These are phyloP conservation scores for Syzygium syzygioides DNA, from an alignment of 441 rosid species.

Conservation along the genomic window DNA sequence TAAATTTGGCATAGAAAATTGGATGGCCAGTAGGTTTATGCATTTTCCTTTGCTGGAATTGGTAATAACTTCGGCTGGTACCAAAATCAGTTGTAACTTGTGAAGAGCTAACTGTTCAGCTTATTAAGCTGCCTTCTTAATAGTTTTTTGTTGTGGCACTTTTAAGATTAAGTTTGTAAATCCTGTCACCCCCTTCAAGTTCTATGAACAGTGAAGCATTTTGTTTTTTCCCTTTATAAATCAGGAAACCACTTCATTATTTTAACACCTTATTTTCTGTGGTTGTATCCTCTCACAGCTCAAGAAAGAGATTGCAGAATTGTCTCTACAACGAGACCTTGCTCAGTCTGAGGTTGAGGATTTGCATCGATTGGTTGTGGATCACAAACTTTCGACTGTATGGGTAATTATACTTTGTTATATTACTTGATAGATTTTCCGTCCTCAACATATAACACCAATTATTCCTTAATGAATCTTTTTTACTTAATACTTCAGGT, in stretches of 20 bases:
- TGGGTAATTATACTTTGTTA: slow-evolving; percentile 16
- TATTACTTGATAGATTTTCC: neutral
- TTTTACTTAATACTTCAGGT: slow-evolving; percentile 31
- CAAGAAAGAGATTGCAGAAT: slow-evolving; percentile 46
- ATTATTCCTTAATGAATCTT: neutral
- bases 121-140: no score
- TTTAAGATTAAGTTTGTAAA: no score
- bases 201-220: neutral
- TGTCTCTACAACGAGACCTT: slow-evolving; percentile 48
- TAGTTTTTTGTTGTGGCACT: no score
- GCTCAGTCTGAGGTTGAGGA: slow-evolving; percentile 62
- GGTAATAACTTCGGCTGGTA: no score
- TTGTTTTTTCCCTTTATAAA: neutral
- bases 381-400: slow-evolving; percentile 32
- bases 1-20: no score
- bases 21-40: no score
- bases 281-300: slow-evolving; percentile 42
- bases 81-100: no score
- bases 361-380: slow-evolving; percentile 35
- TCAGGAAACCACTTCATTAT: neutral
- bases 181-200: neutral
- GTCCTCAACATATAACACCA: neutral
- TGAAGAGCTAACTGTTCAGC: no score
- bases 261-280: neutral
- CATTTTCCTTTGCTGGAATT: no score